Evolutionary conservation across 306 rosid species (phyloP).

Genomic region (Pueraria montana): DNA sequence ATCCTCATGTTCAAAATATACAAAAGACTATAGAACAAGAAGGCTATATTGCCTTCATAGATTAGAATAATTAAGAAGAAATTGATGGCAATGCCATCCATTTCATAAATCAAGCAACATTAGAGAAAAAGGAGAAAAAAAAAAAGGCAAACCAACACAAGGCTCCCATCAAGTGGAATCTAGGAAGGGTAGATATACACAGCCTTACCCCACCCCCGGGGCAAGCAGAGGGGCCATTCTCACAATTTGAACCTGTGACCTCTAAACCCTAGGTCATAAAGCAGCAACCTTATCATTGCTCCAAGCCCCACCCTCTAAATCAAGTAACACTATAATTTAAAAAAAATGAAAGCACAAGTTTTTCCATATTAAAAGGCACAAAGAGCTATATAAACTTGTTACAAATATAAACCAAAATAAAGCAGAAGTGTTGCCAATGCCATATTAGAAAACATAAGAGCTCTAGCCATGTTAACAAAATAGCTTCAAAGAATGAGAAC

Average conservation of each 20-base stretch:
- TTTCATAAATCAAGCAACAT: conserved; percentile 34
- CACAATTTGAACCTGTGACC: neutral
- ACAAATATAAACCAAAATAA: neutral
- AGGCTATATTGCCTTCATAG: conserved; percentile 12
- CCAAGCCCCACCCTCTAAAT: neutral
- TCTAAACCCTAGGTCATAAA: neutral
- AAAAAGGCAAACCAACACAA: neutral
- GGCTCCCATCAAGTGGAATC: neutral
- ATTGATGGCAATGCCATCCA: conserved; percentile 20
- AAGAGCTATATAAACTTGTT: neutral
- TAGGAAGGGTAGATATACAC: neutral
- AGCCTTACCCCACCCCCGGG: neutral
- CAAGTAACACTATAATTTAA: conserved; percentile 8
- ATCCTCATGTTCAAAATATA: conserved; percentile 27
- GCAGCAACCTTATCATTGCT: neutral
- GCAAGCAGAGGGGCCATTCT: neutral
- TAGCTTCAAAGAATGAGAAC: conserved; percentile 18
- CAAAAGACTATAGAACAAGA: conserved; percentile 35
- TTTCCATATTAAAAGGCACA: conserved; percentile 31
- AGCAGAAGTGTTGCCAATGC: conserved; percentile 3
- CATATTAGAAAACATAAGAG: conserved; percentile 20
- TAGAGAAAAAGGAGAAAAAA: neutral
- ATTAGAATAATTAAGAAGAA: conserved; percentile 27
- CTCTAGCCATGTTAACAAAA: conserved; percentile 9
- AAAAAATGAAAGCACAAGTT: conserved; percentile 2